These are phyloP conservation scores for Micromonas commoda DNA, from an alignment of 139 green algal genomes.

Conservation along the genomic window DNA sequence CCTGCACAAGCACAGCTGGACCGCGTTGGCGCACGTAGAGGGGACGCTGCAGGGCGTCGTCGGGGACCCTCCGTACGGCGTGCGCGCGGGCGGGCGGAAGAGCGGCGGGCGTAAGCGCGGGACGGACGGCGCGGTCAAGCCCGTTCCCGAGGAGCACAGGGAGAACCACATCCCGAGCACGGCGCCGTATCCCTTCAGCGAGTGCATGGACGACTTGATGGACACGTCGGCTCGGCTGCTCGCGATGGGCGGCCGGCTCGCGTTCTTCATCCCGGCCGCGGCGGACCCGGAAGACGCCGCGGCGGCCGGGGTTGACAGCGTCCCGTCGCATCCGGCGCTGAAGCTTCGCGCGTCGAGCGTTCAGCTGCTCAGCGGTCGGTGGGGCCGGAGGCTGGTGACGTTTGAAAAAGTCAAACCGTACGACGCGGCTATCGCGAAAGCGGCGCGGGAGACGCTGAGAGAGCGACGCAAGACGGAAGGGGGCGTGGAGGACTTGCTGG, in stretches of 20 bases:
- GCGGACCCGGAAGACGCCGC: background rate
- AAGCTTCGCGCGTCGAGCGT: background rate
- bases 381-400: conserved; percentile 13
- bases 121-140: background rate
- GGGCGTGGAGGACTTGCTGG: background rate
- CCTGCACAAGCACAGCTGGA: conserved; percentile 7
- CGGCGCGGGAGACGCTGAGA: background rate
- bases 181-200: background rate
- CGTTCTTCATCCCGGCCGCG: conserved; percentile 10
- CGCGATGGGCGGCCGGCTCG: background rate
- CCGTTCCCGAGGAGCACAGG: background rate
- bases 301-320: background rate
- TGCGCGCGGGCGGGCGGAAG: conserved; percentile 23
- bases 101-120: conserved; percentile 1
- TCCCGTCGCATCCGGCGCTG: background rate
- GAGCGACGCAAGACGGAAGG: background rate
- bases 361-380: background rate
- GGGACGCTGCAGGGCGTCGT: conserved; percentile 17
- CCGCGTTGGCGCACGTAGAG: background rate
- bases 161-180: conserved; percentile 19
- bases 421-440: background rate
- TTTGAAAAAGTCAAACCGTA: conserved; percentile 3
- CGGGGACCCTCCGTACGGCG: conserved; percentile 18
- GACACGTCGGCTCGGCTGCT: background rate
- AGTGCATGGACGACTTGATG: conserved; percentile 16